Evolutionary conservation across 306 rosid genomes (phyloP).

Genomic region (Amphicarpaea edgeworthii): DNA sequence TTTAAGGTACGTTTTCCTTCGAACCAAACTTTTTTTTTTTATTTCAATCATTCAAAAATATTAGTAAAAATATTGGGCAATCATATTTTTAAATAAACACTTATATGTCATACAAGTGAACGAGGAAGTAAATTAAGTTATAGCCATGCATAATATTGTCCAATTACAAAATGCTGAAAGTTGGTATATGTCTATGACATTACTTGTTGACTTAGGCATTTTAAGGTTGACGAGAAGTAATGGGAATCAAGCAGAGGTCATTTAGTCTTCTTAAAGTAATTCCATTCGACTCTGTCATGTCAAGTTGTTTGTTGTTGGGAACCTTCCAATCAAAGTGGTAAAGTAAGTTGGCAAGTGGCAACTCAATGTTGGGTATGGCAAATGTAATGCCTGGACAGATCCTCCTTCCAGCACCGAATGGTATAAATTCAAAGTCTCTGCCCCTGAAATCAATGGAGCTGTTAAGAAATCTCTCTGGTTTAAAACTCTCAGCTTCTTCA

Average conservation of each 20-base stretch:
- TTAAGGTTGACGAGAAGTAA: neutral
- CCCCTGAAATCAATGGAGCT: neutral
- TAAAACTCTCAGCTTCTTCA: constrained; percentile 9
- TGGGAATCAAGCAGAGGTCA: neutral
- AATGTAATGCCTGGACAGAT: neutral
- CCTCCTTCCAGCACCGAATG: constrained; percentile 1
- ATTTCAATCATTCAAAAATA: no score
- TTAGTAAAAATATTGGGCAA: no score
- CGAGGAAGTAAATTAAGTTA: no score
- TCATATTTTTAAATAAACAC: no score
- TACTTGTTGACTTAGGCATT: neutral
- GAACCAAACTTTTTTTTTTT: no score
- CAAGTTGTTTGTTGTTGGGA: neutral
- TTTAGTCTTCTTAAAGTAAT: neutral
- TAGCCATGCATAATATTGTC: neutral
- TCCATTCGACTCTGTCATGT: neutral
- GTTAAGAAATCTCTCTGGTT: neutral
- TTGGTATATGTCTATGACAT: neutral
- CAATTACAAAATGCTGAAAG: neutral
- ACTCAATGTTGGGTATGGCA: neutral
- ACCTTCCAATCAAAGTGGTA: constrained; percentile 10
- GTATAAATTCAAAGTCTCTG: neutral
- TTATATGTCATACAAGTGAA: no score
- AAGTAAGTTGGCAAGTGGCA: neutral
- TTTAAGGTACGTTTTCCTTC: no score